Base-by-base conservation (phyloP, 2,329 filamentous ascomycete species). In the Fusarium subglutinans region DNA sequence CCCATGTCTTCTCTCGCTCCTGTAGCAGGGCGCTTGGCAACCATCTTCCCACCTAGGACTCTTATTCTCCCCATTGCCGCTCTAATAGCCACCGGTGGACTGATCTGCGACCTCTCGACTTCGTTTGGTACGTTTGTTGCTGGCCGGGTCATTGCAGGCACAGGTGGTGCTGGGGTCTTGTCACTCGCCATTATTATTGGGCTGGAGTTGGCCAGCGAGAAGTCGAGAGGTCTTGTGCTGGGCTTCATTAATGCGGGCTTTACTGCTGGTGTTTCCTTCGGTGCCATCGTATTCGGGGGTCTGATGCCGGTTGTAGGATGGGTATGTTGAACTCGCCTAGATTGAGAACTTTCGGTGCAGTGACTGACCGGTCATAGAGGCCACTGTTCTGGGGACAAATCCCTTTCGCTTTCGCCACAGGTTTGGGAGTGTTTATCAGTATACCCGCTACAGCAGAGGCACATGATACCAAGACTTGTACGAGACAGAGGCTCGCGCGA, bases 111-210 rank as follows among this genome's bases (percentile, higher is more conserved):
- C 2, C 83, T 85, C 45, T 90, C 94, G 2, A 81, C 75, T 5
- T 87, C 84, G 0, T 89, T 95, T 58, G 79, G 83, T 5, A 82
- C 85, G 8, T 96, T 97, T 74, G 86, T 96, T 24, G 67, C 90
- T 0, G 94, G 94, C 2, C 87, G 94, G 51, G 89, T 89, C 4
- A 78, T 95, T 22, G 88, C 90, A 7, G 94, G 94, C 1, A 80
- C 90, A 14, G 94, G 93, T 2, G 91, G 88, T 22, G 92, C 92
- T 6, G 93, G 93, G 1, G 88, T 94, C 54, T 89, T 94, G 83
- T 92, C 92, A 2, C 87, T 95, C 12, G 88, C 91, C 3, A 90
- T 94, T 53, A 94, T 97, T 54, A 85, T 96, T 28, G 90, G 94
- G 2, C 87, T 96, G n/a, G 92, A 96, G 79, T 83, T 96, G 70